Evolutionary conservation across 352 stramenopile genomes (phyloP).

Genomic region (Globisporangium cederbergense): DNA sequence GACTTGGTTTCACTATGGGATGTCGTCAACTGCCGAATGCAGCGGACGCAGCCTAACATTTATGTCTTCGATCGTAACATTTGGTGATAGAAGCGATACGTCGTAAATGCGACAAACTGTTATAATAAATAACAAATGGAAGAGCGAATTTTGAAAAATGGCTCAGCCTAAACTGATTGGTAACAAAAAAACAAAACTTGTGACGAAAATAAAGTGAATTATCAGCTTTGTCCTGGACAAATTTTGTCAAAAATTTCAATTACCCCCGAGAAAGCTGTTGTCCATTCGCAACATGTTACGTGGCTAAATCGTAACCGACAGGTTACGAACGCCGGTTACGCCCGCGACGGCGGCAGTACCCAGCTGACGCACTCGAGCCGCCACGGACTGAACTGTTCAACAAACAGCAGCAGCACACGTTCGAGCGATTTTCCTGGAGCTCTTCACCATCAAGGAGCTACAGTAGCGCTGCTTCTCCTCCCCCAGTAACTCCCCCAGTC

Average conservation of each 20-base stretch:
- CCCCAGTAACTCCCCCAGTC: background rate
- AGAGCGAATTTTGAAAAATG: too few relatives aligned
- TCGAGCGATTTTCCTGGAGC: constrained; percentile 1
- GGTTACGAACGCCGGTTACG: background rate
- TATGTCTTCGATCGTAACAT: too few relatives aligned
- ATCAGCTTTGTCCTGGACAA: background rate
- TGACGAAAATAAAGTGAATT: too few relatives aligned
- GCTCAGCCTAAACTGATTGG: too few relatives aligned
- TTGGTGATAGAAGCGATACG: too few relatives aligned
- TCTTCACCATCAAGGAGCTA: background rate
- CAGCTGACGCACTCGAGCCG: constrained; percentile 3
- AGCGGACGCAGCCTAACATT: too few relatives aligned
- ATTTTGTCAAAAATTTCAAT: background rate
- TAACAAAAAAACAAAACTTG: too few relatives aligned
- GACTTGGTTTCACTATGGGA: too few relatives aligned
- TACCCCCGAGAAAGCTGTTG: background rate
- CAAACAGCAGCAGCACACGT: background rate
- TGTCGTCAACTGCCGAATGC: too few relatives aligned
- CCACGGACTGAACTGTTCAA: constrained; percentile 7
- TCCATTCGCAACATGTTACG: background rate
- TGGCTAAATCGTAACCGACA: background rate
- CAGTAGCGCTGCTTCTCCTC: background rate
- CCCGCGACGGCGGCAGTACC: background rate
- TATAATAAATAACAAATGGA: too few relatives aligned
- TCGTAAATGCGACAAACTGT: too few relatives aligned